phyloP scores from a whole-genome alignment of 148 eudicot genomes.

The Cornus controversa region DNA sequence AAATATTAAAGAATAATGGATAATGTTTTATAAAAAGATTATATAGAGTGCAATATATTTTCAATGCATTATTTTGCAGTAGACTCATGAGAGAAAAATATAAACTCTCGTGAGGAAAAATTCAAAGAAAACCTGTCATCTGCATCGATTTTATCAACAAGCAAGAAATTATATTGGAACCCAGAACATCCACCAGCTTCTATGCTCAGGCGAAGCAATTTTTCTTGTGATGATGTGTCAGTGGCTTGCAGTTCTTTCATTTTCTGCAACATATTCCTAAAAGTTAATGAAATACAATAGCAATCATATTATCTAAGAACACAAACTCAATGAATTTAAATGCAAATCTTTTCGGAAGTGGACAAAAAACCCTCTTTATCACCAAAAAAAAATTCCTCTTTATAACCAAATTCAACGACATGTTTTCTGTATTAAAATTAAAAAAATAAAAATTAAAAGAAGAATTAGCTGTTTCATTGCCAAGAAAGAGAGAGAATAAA shows the following conservation, averaged over 20 bases:
- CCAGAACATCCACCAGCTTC: conserved; percentile 99
- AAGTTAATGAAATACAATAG: conserved; percentile 13
- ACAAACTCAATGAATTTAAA: background rate
- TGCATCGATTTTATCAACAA: conserved; percentile 60
- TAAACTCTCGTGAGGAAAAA: background rate
- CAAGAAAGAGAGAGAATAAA: background rate
- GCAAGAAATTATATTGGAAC: conserved; percentile 82
- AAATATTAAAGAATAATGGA: background rate
- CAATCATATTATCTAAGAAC: background rate
- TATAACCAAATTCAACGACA: too few species aligned
- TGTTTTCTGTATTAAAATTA: too few species aligned
- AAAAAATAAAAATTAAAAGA: too few species aligned
- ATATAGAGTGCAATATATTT: background rate
- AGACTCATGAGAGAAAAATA: background rate
- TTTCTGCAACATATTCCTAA: conserved; percentile 44
- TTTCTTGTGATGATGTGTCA: conserved; percentile 45
- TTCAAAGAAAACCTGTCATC: conserved; percentile 69
- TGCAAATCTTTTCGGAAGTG: background rate
- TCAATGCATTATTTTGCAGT: background rate
- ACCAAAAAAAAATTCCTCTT: background rate
- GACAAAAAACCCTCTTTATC: background rate
- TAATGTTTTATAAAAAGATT: background rate
- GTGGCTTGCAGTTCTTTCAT: conserved; percentile 84
- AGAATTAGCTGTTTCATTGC: background rate
- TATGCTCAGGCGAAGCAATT: conserved; percentile 82